phyloP scores from a whole-genome alignment of 768 basidiomycete genomes.

The Mycena metata region DNA sequence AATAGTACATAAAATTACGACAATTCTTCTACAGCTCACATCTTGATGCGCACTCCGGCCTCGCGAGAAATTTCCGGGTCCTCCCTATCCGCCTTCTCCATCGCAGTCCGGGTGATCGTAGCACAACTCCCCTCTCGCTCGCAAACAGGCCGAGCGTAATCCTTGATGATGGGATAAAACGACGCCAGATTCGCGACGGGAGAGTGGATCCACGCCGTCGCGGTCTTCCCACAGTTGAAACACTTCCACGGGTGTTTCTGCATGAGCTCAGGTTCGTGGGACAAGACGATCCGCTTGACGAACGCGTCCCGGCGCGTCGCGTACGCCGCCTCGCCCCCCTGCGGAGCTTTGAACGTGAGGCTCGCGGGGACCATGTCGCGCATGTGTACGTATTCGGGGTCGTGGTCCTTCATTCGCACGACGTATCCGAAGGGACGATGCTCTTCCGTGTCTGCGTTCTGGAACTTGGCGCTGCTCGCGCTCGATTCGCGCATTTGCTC shows the following conservation, averaged over 20 bases:
- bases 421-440: slow-evolving; percentile 30
- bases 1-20: not conserved
- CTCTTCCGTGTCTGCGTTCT: slow-evolving; percentile 7
- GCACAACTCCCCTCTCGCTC: slow-evolving; percentile 21
- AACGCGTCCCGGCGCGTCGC: slow-evolving; percentile 24
- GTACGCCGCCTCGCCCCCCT: not conserved
- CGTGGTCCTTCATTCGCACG: slow-evolving; percentile 23
- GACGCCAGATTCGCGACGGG: slow-evolving; percentile 17
- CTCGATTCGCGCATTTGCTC: slow-evolving; percentile 26
- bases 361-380: slow-evolving; percentile 33
- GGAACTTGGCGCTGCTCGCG: slow-evolving; percentile 19
- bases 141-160: slow-evolving; percentile 32
- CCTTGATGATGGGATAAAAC: slow-evolving; percentile 31
- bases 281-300: slow-evolving; percentile 19
- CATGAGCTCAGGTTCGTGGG: slow-evolving; percentile 33
- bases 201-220: slow-evolving; percentile 31
- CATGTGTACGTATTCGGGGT: slow-evolving; percentile 29
- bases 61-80: slow-evolving; percentile 22
- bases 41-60: slow-evolving; percentile 18
- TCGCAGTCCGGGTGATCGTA: slow-evolving; percentile 4
- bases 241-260: slow-evolving; percentile 26
- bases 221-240: slow-evolving; percentile 17
- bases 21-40: slow-evolving; percentile 11
- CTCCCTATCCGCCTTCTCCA: slow-evolving; percentile 24
- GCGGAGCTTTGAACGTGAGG: not conserved